Conservation (phyloP, 2,329 filamentous ascomycete species). For the Delphinella strobiligena region DNA sequence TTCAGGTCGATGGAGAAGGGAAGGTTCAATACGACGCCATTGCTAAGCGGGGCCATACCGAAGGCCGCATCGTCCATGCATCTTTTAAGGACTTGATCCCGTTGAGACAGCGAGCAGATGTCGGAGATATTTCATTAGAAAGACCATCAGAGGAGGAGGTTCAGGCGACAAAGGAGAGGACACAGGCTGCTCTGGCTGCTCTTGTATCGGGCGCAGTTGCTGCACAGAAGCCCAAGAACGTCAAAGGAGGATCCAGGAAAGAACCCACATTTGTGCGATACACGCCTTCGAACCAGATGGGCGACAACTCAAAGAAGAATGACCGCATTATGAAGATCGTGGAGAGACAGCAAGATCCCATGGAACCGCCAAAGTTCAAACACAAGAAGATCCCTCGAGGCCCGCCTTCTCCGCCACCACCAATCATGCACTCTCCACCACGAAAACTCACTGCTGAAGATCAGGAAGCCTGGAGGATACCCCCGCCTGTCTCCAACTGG, state of each 20-base stretch:
- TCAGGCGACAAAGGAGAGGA: slow-evolving; percentile 71
- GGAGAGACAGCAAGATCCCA: slow-evolving; percentile 81
- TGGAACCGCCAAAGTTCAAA: slow-evolving; percentile 97
- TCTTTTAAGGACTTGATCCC: slow-evolving; percentile 97
- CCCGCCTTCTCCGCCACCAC: slow-evolving; percentile 82
- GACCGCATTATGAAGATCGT: slow-evolving; percentile 99
- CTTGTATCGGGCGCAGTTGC: slow-evolving; percentile 77
- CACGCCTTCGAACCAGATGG: slow-evolving; percentile 93
- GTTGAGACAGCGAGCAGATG: slow-evolving; percentile 80
- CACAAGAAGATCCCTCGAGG: slow-evolving; percentile 96
- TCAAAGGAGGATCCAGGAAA: slow-evolving; percentile 66
- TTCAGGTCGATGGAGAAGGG: slow-evolving; percentile 82
- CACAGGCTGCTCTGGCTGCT: slow-evolving; percentile 70
- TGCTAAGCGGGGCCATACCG: slow-evolving; percentile 74
- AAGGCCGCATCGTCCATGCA: slow-evolving; percentile 76
- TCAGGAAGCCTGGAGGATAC: slow-evolving; percentile 90
- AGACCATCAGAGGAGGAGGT: slow-evolving; percentile 78
- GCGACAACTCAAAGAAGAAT: slow-evolving; percentile 70
- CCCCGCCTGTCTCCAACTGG: slow-evolving; percentile 90
- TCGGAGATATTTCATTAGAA: slow-evolving; percentile 79
- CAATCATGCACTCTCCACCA: slow-evolving; percentile 88
- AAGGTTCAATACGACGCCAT: slow-evolving; percentile 97
- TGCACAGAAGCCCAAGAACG: slow-evolving; percentile 90
- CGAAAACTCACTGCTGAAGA: slow-evolving; percentile 93
- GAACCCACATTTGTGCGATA: slow-evolving; percentile 93